Evolutionary conservation across 148 eudicot genomes (phyloP), one percentile per base, ranked within the genome.

Genomic region (Limonium bicolor): DNA sequence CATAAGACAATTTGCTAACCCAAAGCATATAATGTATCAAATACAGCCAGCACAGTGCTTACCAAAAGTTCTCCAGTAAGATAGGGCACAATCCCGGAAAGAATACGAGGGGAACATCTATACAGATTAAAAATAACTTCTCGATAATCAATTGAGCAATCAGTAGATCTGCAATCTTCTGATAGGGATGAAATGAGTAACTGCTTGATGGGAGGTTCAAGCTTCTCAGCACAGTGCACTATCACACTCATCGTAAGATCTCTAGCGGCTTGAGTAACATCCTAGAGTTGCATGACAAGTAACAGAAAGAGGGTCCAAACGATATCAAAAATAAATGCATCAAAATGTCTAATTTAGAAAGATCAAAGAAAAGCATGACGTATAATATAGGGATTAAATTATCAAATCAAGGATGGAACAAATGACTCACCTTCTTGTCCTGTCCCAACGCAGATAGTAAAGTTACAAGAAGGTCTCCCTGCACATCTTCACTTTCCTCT

Each of bases 11-110:
- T n/a, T n/a, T n/a, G n/a, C n/a, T n/a, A n/a, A n/a, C n/a, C n/a
- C 28, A 24, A 9, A n/a, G 8, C 30, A 42, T n/a, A 43, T 6
- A 7, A 53, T 22, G 35, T 26, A 15, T 16, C 15, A 9, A 32
- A 62, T 53, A n/a, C 18, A 18, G 33, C 43, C 1, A 11, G 43
- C 6, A 28, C 14, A 14, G 28, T 21, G 35, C 43, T 66, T 85
- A 90, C 99, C 99, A 81, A 65, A 44, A 90, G 80, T 67, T 85
- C 94, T 62, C 85, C 95, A 9, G 88, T 81, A 28, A 90, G 55
- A 64, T 75, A 81, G 24, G 99, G 94, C 38, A 85, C 74, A 58
- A 90, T 62, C 59, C 93, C 93, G 18, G 72, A 65, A 54, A 90
- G 63, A 49, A 80, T 76, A 48, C 67, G 70, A 45, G 99, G 99